phyloP scores from a whole-genome alignment of 306 rosid species.

The Amphicarpaea edgeworthii region DNA sequence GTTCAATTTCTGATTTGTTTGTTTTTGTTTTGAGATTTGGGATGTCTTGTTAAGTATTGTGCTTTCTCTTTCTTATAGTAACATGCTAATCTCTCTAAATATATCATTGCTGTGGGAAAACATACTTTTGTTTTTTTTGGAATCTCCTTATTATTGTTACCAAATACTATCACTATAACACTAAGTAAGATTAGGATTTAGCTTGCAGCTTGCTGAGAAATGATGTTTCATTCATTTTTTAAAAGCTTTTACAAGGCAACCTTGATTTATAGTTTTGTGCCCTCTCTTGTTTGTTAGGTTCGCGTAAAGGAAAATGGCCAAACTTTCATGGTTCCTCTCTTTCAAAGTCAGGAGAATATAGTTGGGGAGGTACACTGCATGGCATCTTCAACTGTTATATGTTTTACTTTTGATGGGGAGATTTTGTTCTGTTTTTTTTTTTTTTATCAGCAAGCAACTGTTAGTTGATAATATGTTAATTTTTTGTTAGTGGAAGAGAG shows the following conservation, averaged over 20 bases:
- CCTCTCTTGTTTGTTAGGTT: constrained; percentile 29
- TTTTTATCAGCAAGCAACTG: too few species aligned
- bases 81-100: neutral
- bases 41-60: neutral
- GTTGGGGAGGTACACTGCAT: constrained; percentile 51
- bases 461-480: too few species aligned
- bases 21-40: neutral
- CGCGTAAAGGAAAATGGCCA: constrained; percentile 51
- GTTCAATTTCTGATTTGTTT: constrained; percentile 5
- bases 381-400: neutral
- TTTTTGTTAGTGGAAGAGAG: too few species aligned
- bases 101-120: neutral
- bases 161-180: neutral
- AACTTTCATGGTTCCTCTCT: constrained; percentile 46
- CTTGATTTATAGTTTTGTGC: constrained; percentile 1
- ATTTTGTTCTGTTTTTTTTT: constrained; percentile 37
- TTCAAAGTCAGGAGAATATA: constrained; percentile 48
- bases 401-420: neutral
- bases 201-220: constrained; percentile 11
- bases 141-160: neutral
- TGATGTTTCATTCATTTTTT: neutral
- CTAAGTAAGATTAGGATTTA: neutral
- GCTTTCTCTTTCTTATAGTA: neutral
- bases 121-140: neutral
- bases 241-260: constrained; percentile 19